Base-by-base conservation (phyloP, 2,329 filamentous ascomycete genomes). In the Phoma sp. region DNA sequence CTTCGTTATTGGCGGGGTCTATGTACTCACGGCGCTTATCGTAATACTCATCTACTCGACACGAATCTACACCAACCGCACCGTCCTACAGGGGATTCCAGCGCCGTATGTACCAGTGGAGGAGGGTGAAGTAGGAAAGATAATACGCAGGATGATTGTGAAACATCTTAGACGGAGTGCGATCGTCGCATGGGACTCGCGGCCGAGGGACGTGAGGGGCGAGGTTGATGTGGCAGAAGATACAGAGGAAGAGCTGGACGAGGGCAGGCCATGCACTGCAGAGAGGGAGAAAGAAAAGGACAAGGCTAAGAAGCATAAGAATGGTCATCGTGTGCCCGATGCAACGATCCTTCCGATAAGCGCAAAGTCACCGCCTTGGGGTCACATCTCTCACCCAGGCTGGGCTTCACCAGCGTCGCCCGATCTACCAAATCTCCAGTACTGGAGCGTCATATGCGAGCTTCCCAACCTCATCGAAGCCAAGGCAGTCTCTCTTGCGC, bases 401-500 rank as follows among this genome's bases (percentile, higher is more conserved):
- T 98, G 95, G 93, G 89, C 89, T 2, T 90, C 92, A 2, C 93
- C 93, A 5, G 83, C 84, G 25, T 89, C 86, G 1, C 79, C 84
- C 7, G 90, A 95, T 68, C 77, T 95, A 15, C 87, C 91, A 4
- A 86, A 91, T 67, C 77, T 98, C n/a, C 87, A 96, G 60, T 98
- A 96, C 74, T 83, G 82, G 64, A 86, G 87, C 2, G 91, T 99
- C 20, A 81, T 97, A 15, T 82, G 84, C 30, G 93, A 98, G 74
- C 81, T 99, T 20, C 91, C 93, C 1, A 89, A 96, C 69, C 82
- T 98, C 23, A 90, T 98, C 59, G 93, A 98, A 78, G 93, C 91
- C 9, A 93, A 93, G 73, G 93, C 92, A 1, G 86, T 97, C n/a
- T 92, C 91, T 0, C 83, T 96, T 30, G 91, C 90, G 0, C 91